A percentile compares a stretch with the other conserved stretches of the same genome.
These are phyloP conservation scores for Podaxis sp. DNA, from an alignment of 768 basidiomycete genomes.

Conservation along the genomic window DNA sequence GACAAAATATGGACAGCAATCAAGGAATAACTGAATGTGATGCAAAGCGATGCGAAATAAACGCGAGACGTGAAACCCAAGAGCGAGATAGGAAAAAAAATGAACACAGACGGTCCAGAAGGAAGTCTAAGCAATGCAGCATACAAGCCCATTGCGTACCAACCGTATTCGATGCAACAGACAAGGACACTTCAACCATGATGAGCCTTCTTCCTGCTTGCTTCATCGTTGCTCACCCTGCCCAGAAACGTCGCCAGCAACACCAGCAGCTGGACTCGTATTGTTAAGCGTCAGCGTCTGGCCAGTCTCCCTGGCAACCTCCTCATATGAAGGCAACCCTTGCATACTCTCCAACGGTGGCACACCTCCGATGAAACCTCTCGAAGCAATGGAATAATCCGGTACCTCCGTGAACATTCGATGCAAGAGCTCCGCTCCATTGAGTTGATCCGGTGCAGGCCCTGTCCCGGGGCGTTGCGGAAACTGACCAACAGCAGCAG, in stretches of 20 bases:
- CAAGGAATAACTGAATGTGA: too few relatives aligned
- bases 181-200: not conserved
- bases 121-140: not conserved
- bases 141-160: not conserved
- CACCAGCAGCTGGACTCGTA: not conserved
- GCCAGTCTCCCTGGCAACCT: conserved; percentile 35
- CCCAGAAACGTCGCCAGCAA: not conserved
- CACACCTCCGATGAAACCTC: conserved; percentile 84
- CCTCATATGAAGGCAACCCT: conserved; percentile 88
- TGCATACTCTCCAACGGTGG: conserved; percentile 74
- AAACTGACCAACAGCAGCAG: not conserved
- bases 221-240: not conserved
- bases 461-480: not conserved
- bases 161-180: not conserved
- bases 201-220: not conserved
- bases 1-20: too few relatives aligned
- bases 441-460: conserved; percentile 18
- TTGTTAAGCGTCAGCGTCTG: not conserved
- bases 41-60: too few relatives aligned
- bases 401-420: conserved; percentile 79
- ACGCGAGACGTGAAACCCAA: not conserved
- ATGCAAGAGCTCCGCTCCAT: conserved; percentile 40
- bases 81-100: not conserved
- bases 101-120: not conserved
- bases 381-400: conserved; percentile 78